phyloP scores from a whole-genome alignment of 768 basidiomycete genomes.

The Tylopilus rubrobrunneus region DNA sequence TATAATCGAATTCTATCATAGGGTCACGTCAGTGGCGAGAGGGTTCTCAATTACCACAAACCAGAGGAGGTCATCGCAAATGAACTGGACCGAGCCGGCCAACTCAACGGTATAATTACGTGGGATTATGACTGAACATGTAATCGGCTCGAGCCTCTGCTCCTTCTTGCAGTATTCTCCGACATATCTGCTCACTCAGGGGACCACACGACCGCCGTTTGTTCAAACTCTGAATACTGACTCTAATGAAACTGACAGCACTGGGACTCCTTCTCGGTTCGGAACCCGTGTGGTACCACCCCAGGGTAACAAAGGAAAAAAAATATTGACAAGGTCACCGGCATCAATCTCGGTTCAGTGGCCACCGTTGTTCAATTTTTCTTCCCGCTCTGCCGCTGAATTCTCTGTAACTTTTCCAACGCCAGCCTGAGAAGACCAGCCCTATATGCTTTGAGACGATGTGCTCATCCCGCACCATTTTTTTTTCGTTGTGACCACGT shows the following conservation, averaged over 20 bases:
- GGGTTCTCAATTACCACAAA: background rate
- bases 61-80: background rate
- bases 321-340: slow-evolving; percentile 5
- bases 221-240: background rate
- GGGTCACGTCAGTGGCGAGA: background rate
- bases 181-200: background rate
- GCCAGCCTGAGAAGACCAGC: too few species aligned
- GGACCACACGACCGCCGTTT: background rate
- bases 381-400: background rate
- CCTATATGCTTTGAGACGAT: background rate
- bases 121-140: slow-evolving; percentile 5
- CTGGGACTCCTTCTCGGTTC: slow-evolving; percentile 1
- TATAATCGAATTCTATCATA: background rate
- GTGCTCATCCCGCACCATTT: background rate
- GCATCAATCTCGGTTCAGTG: background rate
- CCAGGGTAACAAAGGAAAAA: slow-evolving; percentile 1
- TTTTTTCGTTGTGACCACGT: background rate
- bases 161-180: background rate
- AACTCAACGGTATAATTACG: slow-evolving; percentile 11
- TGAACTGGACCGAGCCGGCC: background rate
- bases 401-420: background rate
- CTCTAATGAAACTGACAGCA: background rate
- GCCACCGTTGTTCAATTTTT: background rate
- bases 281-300: background rate
- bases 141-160: slow-evolving; percentile 15